Conservation (phyloP, 768 basidiomycete species). For the Auriscalpium orientale region DNA sequence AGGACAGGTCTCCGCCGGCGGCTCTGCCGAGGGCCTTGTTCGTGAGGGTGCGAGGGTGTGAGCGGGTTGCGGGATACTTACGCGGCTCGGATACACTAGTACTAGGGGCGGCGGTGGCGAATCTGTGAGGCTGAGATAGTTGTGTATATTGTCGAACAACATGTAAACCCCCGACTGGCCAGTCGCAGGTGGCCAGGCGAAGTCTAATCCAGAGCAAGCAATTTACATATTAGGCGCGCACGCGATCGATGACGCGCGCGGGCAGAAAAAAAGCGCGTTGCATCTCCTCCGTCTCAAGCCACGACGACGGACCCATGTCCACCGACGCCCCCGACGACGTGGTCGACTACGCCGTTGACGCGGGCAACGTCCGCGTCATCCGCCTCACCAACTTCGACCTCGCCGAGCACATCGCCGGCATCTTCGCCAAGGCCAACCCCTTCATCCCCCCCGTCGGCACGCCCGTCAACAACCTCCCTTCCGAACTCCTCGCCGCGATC, state of each 20-base stretch:
- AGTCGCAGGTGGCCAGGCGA: too few species aligned
- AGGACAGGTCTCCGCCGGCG: neutral
- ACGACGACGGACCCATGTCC: too few species aligned
- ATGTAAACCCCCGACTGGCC: too few species aligned
- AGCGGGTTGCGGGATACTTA: constrained; percentile 5
- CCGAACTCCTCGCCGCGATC: constrained; percentile 49
- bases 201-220: too few species aligned
- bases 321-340: too few species aligned
- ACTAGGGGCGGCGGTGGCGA: neutral
- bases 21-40: neutral
- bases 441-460: constrained; percentile 2
- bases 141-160: too few species aligned
- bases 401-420: neutral
- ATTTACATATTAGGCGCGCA: too few species aligned
- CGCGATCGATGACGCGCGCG: too few species aligned
- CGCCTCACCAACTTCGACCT: neutral
- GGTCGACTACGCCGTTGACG: too few species aligned
- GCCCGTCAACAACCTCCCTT: constrained; percentile 40
- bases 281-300: too few species aligned
- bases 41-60: neutral
- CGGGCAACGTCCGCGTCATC: neutral
- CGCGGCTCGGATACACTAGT: neutral
- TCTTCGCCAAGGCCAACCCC: neutral
- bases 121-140: too few species aligned
- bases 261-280: too few species aligned